These are phyloP conservation scores for Stephanodiscus minutulus DNA, from an alignment of 108 stramenopile species.

Conservation along the genomic window DNA sequence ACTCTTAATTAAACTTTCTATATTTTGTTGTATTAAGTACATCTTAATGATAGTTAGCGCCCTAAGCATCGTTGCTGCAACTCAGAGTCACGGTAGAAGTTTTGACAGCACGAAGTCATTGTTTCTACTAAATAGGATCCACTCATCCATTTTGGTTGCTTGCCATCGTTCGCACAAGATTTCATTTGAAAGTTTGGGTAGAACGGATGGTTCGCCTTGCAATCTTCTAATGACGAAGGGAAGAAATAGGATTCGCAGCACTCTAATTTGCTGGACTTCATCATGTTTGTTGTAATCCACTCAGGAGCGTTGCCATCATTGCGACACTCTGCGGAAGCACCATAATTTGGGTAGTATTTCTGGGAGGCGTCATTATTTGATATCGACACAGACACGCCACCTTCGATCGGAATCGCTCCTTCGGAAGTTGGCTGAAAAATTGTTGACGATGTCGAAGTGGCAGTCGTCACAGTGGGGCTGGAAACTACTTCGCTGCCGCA, in stretches of 20 bases:
- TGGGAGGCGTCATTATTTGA: not conserved
- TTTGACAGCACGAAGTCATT: slow-evolving; percentile 16
- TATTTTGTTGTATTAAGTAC: too few species aligned
- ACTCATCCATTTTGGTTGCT: slow-evolving; percentile 22
- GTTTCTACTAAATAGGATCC: slow-evolving; percentile 16
- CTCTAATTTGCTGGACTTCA: not conserved
- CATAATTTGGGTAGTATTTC: slow-evolving; percentile 19
- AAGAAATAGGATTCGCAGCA: slow-evolving; percentile 22
- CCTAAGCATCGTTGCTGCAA: not conserved
- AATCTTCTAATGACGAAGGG: not conserved
- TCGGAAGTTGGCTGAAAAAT: too few species aligned
- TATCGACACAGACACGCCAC: not conserved
- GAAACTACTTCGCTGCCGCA: too few species aligned
- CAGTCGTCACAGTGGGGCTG: too few species aligned
- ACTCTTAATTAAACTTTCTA: too few species aligned
- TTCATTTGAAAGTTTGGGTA: slow-evolving; percentile 21
- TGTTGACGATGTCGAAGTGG: too few species aligned
- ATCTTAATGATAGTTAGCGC: too few species aligned
- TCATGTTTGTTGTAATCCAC: slow-evolving; percentile 9
- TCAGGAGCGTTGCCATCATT: slow-evolving; percentile 13
- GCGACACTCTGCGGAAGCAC: slow-evolving; percentile 3
- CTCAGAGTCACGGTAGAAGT: slow-evolving; percentile 15
- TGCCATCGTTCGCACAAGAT: slow-evolving; percentile 30
- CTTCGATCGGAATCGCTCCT: too few species aligned
- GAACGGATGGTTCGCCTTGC: slow-evolving; percentile 16